Evolutionary conservation across 805 yeast species (phyloP), one percentile per base, ranked within the genome.

Genomic region (Candida oleophila): DNA sequence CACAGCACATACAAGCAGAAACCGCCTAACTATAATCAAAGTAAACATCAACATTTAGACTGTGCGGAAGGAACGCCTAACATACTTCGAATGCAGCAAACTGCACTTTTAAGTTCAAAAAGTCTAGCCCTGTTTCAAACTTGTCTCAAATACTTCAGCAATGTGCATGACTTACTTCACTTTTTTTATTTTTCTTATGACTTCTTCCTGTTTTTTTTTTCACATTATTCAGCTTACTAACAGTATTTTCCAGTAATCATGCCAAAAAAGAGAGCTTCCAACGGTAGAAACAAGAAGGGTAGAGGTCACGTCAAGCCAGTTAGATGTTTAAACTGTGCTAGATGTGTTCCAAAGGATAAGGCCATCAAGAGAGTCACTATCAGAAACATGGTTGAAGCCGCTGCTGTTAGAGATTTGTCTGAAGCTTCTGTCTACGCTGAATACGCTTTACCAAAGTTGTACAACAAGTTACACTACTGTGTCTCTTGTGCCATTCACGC

Each of bases 191-290:
- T 25, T 25, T 25, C 30, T 25, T 25, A 25, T 25, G n/a, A n/a
- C n/a, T n/a, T n/a, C n/a, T n/a, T n/a, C n/a, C n/a, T n/a, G n/a
- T n/a, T n/a, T n/a, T n/a, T n/a, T n/a, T n/a, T 28, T 28, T 14
- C 14, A 9, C 14, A 14, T 11, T 28, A 28, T 34, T 34, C 18
- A 15, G 18, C n/a, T n/a, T 41, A 42, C 45, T 42, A 42, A 42
- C 45, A 42, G 22, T 18, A 12, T 15, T 4, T 15, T 20, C 20
- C 39, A 34, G 39, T 42, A 42, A 84, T 77, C 61, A 94, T 94
- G 99, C 98, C 99, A 80, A 94, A 94, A 89, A 94, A 94, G 98
- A 92, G 99, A 91, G 90, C 98, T 79, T 90, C 97, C 94, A 90
- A 91, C 97, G 99, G 99, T 86, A 92, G 99, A 85, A 94, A 94